Evolutionary conservation across 2,329 filamentous ascomycete species (phyloP).

Genomic region (Apiospora marii): DNA sequence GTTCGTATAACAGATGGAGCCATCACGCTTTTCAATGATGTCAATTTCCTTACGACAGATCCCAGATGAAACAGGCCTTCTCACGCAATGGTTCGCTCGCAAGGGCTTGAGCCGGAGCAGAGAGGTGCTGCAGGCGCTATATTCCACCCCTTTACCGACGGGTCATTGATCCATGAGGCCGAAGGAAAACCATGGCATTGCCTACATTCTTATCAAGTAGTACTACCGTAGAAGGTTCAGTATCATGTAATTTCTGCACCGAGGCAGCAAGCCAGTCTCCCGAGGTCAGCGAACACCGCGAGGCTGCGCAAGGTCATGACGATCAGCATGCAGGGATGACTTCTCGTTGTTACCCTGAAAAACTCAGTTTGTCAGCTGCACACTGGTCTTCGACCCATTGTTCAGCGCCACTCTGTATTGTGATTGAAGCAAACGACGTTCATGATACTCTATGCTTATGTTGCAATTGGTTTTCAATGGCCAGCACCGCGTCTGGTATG

Average conservation of each 20-base stretch:
- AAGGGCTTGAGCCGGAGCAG: constrained; percentile 72
- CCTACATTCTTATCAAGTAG: constrained; percentile 62
- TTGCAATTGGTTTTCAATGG: neutral
- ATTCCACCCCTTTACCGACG: constrained; percentile 87
- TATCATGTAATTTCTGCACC: neutral
- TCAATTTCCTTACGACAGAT: constrained; percentile 96
- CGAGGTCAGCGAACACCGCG: neutral
- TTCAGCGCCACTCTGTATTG: neutral
- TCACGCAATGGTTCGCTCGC: constrained; percentile 71
- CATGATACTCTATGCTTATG: neutral
- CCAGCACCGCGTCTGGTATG: neutral
- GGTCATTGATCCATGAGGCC: constrained; percentile 90
- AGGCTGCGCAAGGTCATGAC: neutral
- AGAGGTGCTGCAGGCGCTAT: constrained; percentile 68
- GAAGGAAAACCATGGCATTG: constrained; percentile 86
- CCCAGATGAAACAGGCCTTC: constrained; percentile 76
- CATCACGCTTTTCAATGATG: constrained; percentile 74
- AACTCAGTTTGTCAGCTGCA: neutral
- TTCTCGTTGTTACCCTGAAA: neutral
- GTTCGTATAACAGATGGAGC: constrained; percentile 83
- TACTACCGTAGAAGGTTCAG: neutral
- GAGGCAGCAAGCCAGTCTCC: neutral
- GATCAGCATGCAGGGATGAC: neutral
- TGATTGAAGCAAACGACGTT: neutral
- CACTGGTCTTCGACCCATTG: neutral